phyloP scores from a whole-genome alignment of 225 moss, liverwort and hornwort genomes.

The Asterella californica region DNA sequence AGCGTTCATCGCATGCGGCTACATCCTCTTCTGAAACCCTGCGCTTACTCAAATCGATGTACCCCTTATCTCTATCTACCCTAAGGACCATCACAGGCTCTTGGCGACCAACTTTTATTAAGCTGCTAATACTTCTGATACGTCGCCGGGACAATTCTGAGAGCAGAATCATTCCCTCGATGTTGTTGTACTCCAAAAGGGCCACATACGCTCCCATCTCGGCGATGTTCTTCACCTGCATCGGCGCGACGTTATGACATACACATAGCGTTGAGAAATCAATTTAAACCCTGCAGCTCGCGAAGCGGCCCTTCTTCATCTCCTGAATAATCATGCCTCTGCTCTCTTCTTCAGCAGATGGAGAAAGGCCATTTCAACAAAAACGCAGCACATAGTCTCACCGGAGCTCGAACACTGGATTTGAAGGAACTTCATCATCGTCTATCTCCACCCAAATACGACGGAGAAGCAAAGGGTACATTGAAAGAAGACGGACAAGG shows the following conservation, averaged over 20 bases:
- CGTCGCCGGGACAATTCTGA: conserved; percentile 89
- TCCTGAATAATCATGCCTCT: neutral
- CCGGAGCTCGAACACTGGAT: neutral
- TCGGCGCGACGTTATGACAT: neutral
- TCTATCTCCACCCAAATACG: too few species aligned
- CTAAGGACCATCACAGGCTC: conserved; percentile 97
- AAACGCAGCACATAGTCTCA: neutral
- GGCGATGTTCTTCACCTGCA: conserved; percentile 90
- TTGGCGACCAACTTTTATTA: conserved; percentile 95
- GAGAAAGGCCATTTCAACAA: neutral
- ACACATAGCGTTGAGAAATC: neutral
- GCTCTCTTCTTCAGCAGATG: neutral
- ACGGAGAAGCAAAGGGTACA: too few species aligned
- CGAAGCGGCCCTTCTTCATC: neutral
- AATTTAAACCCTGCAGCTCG: neutral
- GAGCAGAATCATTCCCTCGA: conserved; percentile 94
- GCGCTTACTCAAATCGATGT: conserved; percentile 96
- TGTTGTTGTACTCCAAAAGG: conserved; percentile 87
- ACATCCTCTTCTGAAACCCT: conserved; percentile 95
- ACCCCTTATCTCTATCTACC: conserved; percentile 95
- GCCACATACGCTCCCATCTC: conserved; percentile 99
- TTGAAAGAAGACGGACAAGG: neutral
- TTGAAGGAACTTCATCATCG: neutral
- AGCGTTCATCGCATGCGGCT: conserved; percentile 81
- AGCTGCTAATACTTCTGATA: conserved; percentile 95